phyloP scores from a whole-genome alignment of 1,139 yeast species.

The Wickerhamiella infanticola region DNA sequence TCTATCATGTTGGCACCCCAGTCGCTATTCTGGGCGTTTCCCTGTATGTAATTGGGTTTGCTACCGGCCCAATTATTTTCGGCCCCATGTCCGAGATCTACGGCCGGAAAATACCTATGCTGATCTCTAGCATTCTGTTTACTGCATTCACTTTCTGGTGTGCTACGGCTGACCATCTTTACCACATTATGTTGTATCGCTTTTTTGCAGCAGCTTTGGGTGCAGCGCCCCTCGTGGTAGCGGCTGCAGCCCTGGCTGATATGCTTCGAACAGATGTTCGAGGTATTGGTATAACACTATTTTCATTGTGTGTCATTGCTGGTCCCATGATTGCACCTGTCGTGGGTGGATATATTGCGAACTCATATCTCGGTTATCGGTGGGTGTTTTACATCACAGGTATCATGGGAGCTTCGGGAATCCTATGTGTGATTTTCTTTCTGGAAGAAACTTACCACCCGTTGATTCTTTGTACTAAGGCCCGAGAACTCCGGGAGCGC shows the following conservation, averaged over 20 bases:
- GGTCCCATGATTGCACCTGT: constrained; percentile 69
- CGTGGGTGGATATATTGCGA: constrained; percentile 22
- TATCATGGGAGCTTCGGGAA: constrained; percentile 28
- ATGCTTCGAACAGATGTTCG: constrained; percentile 44
- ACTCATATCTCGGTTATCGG: constrained; percentile 35
- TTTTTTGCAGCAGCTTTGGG: constrained; percentile 65
- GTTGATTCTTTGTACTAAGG: constrained; percentile 28
- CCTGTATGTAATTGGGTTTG: constrained; percentile 63
- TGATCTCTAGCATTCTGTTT: constrained; percentile 37
- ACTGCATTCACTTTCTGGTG: constrained; percentile 49
- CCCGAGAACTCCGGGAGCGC: constrained; percentile 32
- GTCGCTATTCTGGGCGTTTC: constrained; percentile 44
- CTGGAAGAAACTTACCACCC: constrained; percentile 36
- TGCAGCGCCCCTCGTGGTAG: constrained; percentile 68
- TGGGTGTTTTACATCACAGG: constrained; percentile 42
- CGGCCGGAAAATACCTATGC: constrained; percentile 48
- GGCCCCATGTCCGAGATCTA: constrained; percentile 67
- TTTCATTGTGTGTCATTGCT: constrained; percentile 49
- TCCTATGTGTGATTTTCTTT: constrained; percentile 25
- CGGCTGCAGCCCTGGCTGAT: constrained; percentile 72
- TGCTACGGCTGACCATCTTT: constrained; percentile 57
- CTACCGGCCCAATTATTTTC: constrained; percentile 65
- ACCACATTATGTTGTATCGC: constrained; percentile 54
- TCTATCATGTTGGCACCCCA: constrained; percentile 20
- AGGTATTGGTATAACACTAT: constrained; percentile 55